Conservation (phyloP, 2,329 filamentous ascomycete species). For the Penicillium sp. region DNA sequence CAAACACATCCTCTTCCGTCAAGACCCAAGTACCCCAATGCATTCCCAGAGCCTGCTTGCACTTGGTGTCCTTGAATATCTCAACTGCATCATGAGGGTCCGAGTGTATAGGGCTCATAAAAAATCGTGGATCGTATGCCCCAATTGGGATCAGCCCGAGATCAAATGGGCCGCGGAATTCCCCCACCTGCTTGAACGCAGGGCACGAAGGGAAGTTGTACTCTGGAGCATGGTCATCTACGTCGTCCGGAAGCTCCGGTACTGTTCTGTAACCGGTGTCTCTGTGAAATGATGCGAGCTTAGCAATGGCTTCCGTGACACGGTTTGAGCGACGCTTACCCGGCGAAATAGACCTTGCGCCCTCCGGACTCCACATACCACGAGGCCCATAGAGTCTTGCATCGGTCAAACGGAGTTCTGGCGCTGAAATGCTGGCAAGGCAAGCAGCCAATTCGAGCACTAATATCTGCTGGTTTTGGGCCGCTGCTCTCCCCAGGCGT, state of each 20-base stretch:
- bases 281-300: conserved; percentile 50
- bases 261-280: conserved; percentile 91
- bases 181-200: conserved; percentile 83
- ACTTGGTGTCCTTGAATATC: conserved; percentile 84
- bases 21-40: conserved; percentile 92
- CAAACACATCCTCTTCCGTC: conserved; percentile 81
- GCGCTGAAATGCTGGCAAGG: conserved; percentile 84
- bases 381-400: conserved; percentile 82
- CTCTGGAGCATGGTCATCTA: conserved; percentile 74
- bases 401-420: conserved; percentile 70
- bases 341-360: conserved; percentile 82
- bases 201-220: conserved; percentile 75
- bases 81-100: conserved; percentile 87
- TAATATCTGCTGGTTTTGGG: conserved; percentile 56
- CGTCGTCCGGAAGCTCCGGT: conserved; percentile 62
- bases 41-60: conserved; percentile 78
- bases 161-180: conserved; percentile 82
- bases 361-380: conserved; percentile 78
- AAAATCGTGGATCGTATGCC: conserved; percentile 68
- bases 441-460: conserved; percentile 74
- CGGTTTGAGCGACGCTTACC: conserved; percentile 46
- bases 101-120: conserved; percentile 83
- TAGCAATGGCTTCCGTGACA: conserved; percentile 3
- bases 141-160: conserved; percentile 92
- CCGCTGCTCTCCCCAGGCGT: conserved; percentile 27